phyloP scores from a whole-genome alignment of 257 asterid genomes.

The Plectranthus barbatus region DNA sequence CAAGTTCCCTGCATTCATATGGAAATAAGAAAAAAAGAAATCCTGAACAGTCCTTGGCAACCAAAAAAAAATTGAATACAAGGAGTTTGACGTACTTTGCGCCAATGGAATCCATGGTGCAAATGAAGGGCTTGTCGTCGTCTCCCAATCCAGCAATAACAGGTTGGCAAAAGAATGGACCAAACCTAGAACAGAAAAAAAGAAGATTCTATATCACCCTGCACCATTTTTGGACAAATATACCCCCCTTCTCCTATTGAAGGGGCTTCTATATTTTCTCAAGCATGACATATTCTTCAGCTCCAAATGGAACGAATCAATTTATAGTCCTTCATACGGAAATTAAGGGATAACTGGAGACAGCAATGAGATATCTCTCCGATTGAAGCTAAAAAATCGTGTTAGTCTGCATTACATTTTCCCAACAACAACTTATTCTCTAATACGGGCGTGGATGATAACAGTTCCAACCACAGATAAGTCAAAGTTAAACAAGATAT shows the following conservation, averaged over 20 bases:
- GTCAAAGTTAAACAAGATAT: neutral
- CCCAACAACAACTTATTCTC: neutral
- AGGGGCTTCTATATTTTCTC: neutral
- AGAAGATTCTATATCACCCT: neutral
- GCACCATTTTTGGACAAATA: neutral
- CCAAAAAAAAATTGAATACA: conserved; percentile 9
- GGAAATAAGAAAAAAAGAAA: neutral
- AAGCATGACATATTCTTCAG: neutral
- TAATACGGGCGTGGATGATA: neutral
- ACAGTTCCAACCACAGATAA: conserved; percentile 3
- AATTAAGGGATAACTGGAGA: neutral
- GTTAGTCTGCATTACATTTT: neutral
- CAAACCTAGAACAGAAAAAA: conserved; percentile 51
- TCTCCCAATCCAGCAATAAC: conserved; percentile 96
- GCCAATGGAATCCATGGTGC: conserved; percentile 97
- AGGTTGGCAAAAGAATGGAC: conserved; percentile 96
- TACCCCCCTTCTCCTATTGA: neutral
- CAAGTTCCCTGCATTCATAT: conserved; percentile 68
- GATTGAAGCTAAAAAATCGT: neutral
- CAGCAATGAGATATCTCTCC: neutral
- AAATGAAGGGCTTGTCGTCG: conserved; percentile 86
- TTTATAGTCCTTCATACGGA: neutral
- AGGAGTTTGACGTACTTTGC: conserved; percentile 59
- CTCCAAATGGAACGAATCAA: neutral
- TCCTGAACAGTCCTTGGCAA: neutral